Percentiles rank a stretch among this genome's conserved stretches.
phyloP scores from a whole-genome alignment of 192 early-diverging fungal genomes.

The Backusella liffmaniae region DNA sequence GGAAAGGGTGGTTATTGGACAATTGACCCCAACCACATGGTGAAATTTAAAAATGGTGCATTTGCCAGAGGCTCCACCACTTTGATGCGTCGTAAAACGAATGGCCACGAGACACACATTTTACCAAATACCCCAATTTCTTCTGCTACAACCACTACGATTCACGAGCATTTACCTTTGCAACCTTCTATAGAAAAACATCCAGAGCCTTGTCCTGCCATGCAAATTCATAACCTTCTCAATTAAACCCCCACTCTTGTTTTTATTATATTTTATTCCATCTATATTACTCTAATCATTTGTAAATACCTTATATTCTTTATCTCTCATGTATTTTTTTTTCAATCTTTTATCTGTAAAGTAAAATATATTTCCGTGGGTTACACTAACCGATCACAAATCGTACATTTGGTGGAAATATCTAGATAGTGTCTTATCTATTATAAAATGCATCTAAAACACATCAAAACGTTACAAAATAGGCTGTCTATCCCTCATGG shows the following conservation, averaged over 20 bases:
- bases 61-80: slow-evolving; percentile 35
- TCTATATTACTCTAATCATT: neutral
- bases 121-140: neutral
- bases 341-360: neutral
- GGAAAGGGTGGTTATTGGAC: slow-evolving; percentile 77
- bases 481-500: too few species aligned
- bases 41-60: slow-evolving; percentile 37
- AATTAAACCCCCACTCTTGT: slow-evolving; percentile 11
- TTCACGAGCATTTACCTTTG: neutral
- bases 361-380: neutral
- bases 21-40: slow-evolving; percentile 39
- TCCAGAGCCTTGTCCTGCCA: neutral
- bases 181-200: neutral
- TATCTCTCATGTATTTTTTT: neutral
- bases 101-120: neutral
- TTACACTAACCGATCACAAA: neutral
- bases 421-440: neutral
- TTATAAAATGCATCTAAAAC: neutral
- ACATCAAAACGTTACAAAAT: neutral
- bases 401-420: neutral
- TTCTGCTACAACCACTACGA: neutral
- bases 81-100: slow-evolving; percentile 14
- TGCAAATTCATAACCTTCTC: slow-evolving; percentile 29
- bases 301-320: slow-evolving; percentile 7
- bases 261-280: neutral